Conservation (phyloP, 2,329 filamentous ascomycete species). For the Clarireedia paspali region DNA sequence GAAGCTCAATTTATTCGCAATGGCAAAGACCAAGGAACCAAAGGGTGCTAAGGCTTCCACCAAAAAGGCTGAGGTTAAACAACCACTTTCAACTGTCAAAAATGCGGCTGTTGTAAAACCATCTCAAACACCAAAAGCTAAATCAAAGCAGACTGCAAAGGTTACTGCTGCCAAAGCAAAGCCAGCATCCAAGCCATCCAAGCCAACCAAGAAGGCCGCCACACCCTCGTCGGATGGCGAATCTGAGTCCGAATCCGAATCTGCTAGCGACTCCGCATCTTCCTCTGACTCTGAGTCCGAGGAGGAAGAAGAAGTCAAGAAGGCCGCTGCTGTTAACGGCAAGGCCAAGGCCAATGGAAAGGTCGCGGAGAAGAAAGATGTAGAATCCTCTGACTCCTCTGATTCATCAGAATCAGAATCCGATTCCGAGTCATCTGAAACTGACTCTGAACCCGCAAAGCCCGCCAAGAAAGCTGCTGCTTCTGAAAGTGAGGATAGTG, state of each 20-base stretch:
- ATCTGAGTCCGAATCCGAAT: constrained; percentile 26
- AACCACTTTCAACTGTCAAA: constrained; percentile 50
- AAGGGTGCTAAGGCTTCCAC: constrained; percentile 48
- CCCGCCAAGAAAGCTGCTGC: constrained; percentile 22
- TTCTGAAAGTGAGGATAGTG: constrained; percentile 25
- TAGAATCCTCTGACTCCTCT: constrained; percentile 30
- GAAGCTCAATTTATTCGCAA: constrained; percentile 33
- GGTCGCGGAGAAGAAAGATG: constrained; percentile 29
- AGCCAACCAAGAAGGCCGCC: constrained; percentile 35
- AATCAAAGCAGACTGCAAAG: constrained; percentile 62
- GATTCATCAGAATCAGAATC: constrained; percentile 25
- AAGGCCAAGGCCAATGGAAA: constrained; percentile 10
- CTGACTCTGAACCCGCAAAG: constrained; percentile 17
- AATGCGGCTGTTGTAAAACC: constrained; percentile 60
- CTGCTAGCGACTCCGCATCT: constrained; percentile 31
- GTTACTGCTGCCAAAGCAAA: constrained; percentile 31
- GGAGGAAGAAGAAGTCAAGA: constrained; percentile 28
- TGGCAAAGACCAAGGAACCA: constrained; percentile 61
- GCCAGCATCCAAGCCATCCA: constrained; percentile 25
- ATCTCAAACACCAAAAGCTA: constrained; percentile 54
- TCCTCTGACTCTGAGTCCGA: constrained; percentile 20
- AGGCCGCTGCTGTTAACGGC: constrained; percentile 15
- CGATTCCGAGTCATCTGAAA: constrained; percentile 12
- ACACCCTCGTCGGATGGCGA: constrained; percentile 34
- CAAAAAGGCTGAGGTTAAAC: constrained; percentile 44